Evolutionary conservation across 1,139 yeast species (phyloP).

Genomic region (Geotrichum klebahnii): DNA sequence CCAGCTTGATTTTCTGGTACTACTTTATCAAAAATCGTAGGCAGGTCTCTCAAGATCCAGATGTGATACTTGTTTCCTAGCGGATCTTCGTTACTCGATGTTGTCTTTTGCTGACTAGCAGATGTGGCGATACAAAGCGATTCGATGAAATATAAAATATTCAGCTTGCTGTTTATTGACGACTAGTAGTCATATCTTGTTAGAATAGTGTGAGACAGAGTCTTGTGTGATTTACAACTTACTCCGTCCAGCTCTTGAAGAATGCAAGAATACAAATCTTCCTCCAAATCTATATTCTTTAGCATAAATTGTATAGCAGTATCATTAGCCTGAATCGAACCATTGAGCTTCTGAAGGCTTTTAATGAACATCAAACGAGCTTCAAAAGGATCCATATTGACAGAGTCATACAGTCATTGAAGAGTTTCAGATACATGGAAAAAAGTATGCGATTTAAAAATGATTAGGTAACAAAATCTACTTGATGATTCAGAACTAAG

Average conservation of each 20-base stretch:
- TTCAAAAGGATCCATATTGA: slow-evolving; percentile 70
- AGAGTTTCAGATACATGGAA: too few species aligned
- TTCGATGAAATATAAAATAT: slow-evolving; percentile 18
- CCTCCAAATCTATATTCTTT: slow-evolving; percentile 56
- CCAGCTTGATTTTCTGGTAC: slow-evolving; percentile 47
- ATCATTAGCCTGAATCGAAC: slow-evolving; percentile 55
- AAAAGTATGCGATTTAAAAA: too few species aligned
- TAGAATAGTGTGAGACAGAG: too few species aligned
- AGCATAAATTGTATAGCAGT: slow-evolving; percentile 59
- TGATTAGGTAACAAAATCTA: too few species aligned
- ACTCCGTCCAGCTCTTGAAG: slow-evolving; percentile 57
- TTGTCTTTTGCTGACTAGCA: slow-evolving; percentile 34
- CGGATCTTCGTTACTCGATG: slow-evolving; percentile 25
- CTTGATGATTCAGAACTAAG: too few species aligned
- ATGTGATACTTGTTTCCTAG: slow-evolving; percentile 20
- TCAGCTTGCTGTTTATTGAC: slow-evolving; percentile 19
- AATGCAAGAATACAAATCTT: slow-evolving; percentile 68
- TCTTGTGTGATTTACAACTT: too few species aligned
- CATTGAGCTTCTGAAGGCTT: slow-evolving; percentile 56
- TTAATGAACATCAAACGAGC: slow-evolving; percentile 67
- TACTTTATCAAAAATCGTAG: slow-evolving; percentile 49
- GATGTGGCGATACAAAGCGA: slow-evolving; percentile 13
- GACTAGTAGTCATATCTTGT: too few species aligned
- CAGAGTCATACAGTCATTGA: too few species aligned
- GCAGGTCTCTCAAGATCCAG: slow-evolving; percentile 47